Evolutionary conservation across 2,329 filamentous ascomycete species (phyloP), one percentile per base, ranked within the genome.

Genomic region (Pestalotiopsis sp.): DNA sequence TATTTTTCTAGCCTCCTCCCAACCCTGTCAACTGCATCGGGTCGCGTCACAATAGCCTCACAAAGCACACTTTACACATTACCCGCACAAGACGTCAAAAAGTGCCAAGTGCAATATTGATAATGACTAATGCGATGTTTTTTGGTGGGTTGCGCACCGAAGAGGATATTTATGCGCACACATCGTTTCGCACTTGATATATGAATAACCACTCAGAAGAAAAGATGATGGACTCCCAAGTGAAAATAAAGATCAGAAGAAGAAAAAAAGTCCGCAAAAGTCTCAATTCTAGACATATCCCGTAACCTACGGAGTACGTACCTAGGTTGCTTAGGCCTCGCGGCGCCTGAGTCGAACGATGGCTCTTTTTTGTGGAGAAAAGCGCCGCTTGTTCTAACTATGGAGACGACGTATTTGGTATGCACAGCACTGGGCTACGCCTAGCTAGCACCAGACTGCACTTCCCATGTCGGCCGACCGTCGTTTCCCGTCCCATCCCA

Each of bases 361-460:
- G 39, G 25, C 61, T 64, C 59, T 20, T 64, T 64, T 45, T 64
- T 64, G 61, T 64, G 61, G 61, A 45, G 61, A 49, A 36, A 14
- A 17, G 45, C 45, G 45, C 45, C 45, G 45, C 20, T 20, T 52
- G 17, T 45, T 52, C 45, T 52, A 52, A 52, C 17, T 52, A 52
- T 52, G 45, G 45, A 52, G 45, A 17, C 45, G 45, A 52, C 17
- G 45, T 52, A 52, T 52, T 52, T 17, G 45, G 45, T 49, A 49
- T 49, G 41, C 41, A 14, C 13, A 14, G n/a, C 41, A 49, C 41
- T 14, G 13, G 20, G 6, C 7, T n/a, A 52, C 45, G 11, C 41
- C 13, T n/a, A 14, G 41, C 41, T 49, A n/a, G 45, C 45, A 52
- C 45, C 7, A 25, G 9, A 52, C 45, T 52, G 45, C 31, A 52